Evolutionary conservation across 2,329 filamentous ascomycete species (phyloP), one percentile per base, ranked within the genome.

Genomic region (Aspergillus glaucus): DNA sequence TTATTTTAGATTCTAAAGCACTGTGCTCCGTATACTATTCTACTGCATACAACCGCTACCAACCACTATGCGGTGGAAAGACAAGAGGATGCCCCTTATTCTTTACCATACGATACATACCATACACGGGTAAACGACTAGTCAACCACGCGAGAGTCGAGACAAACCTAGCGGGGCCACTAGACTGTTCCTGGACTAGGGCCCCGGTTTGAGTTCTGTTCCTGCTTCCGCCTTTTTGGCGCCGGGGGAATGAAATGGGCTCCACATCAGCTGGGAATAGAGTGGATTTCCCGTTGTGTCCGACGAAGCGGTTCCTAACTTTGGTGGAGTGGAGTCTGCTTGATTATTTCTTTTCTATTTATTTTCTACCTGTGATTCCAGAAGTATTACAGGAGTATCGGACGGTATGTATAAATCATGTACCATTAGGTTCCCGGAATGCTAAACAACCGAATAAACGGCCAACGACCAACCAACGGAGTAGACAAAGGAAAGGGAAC

Each of bases 271-370:
- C 37, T 21, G 37, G 37, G 9, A 37, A 37, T 15, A 37, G 34
- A 19, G 17, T 15, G 34, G n/a, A 37, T 37, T 19, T 36, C 34
- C 34, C 45, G 43, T 47, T 40, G 47, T 55, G 57, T 52, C 62
- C 62, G 60, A 61, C 54, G 57, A 60, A 53, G 59, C 56, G 62
- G 62, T 63, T 62, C 59, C 55, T 62, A 58, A 55, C 53, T 59
- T 55, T 53, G 54, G 49, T 36, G 17, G 6, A 50, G 55, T 59
- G 56, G 57, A 58, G 55, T 17, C n/a, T 54, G 52, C 50, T 52
- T 30, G 26, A 50, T 17, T 44, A 34, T 46, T 47, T 50, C 48
- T 50, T 49, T 43, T 37, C 17, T 37, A 46, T 49, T 30, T 43
- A 45, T 42, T 49, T 51, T 47, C 36, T 45, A 52, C 54, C 26